A percentile compares a stretch with the other conserved stretches of the same genome.
These are phyloP conservation scores for Claviceps spartinae DNA, from an alignment of 2,329 filamentous ascomycete species.

Conservation along the genomic window DNA sequence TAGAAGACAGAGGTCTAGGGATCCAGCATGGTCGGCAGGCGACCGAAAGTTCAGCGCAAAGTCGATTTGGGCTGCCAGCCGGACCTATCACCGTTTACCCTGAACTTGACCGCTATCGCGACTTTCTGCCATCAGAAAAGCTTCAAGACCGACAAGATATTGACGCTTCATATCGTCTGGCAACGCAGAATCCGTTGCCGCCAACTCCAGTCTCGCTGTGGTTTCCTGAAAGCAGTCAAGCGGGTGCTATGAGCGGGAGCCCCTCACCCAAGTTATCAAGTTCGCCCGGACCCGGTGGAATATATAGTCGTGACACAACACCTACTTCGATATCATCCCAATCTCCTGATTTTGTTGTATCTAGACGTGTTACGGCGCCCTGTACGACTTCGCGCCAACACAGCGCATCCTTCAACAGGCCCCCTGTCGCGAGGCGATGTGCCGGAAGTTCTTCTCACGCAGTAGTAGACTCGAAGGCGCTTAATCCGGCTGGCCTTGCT, in stretches of 20 bases:
- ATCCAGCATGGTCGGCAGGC: slow-evolving; percentile 27
- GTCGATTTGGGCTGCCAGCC: slow-evolving; percentile 26
- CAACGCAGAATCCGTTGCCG: slow-evolving; percentile 52
- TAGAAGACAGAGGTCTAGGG: slow-evolving; percentile 20
- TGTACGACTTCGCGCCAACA: slow-evolving; percentile 32
- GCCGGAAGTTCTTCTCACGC: slow-evolving; percentile 42
- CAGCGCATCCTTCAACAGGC: slow-evolving; percentile 42
- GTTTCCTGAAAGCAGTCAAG: slow-evolving; percentile 44
- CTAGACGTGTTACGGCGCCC: slow-evolving; percentile 28
- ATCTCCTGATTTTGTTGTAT: slow-evolving; percentile 48
- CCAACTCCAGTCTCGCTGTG: slow-evolving; percentile 42
- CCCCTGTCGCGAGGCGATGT: slow-evolving; percentile 45
- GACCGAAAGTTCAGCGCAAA: slow-evolving; percentile 30
- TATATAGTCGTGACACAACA: slow-evolving; percentile 65
- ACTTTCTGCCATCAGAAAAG: slow-evolving; percentile 26
- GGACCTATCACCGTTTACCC: slow-evolving; percentile 40
- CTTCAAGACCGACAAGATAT: slow-evolving; percentile 21
- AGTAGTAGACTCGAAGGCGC: slow-evolving; percentile 24
- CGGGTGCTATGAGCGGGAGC: slow-evolving; percentile 51
- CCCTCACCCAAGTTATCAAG: slow-evolving; percentile 65
- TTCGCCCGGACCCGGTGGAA: slow-evolving; percentile 48
- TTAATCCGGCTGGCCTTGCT: slow-evolving; percentile 45
- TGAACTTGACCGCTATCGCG: slow-evolving; percentile 48
- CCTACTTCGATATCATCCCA: slow-evolving; percentile 67
- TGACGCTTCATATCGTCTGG: slow-evolving; percentile 41